Conservation (phyloP, 2,329 filamentous ascomycete genomes). For the Talaromyces sp. region DNA sequence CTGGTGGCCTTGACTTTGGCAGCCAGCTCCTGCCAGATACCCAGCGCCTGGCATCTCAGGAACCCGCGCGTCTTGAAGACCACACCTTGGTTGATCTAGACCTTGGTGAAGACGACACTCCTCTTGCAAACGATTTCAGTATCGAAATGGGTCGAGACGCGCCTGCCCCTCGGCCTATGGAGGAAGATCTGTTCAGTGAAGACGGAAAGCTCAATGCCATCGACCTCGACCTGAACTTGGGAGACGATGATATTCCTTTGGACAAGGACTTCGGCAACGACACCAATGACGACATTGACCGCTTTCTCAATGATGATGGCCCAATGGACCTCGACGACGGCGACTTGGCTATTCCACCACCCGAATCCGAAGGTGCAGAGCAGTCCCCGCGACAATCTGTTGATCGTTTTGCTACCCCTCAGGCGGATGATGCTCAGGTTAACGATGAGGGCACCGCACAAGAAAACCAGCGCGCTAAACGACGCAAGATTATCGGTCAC, state of each 20-base stretch:
- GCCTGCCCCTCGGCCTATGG: slow-evolving; percentile 60
- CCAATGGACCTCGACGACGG: slow-evolving; percentile 49
- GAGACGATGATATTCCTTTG: slow-evolving; percentile 43
- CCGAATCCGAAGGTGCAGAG: slow-evolving; percentile 26
- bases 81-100: slow-evolving; percentile 72
- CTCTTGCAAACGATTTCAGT: slow-evolving; percentile 62
- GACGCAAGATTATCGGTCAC: slow-evolving; percentile 75
- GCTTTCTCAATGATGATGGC: slow-evolving; percentile 53
- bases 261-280: slow-evolving; percentile 33
- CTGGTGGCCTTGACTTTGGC: slow-evolving; percentile 49
- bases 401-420: slow-evolving; percentile 66
- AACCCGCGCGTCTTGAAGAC: slow-evolving; percentile 55
- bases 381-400: slow-evolving; percentile 62
- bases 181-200: slow-evolving; percentile 49
- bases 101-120: slow-evolving; percentile 60
- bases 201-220: slow-evolving; percentile 63
- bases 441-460: slow-evolving; percentile 39
- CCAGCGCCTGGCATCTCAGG: slow-evolving; percentile 45
- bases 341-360: slow-evolving; percentile 50
- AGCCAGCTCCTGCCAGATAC: slow-evolving; percentile 75
- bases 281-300: slow-evolving; percentile 53
- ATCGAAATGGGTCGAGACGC: slow-evolving; percentile 91
- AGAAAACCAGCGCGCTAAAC: slow-evolving; percentile 70
- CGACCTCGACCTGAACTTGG: slow-evolving; percentile 44
- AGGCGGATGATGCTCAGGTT: slow-evolving; percentile 58